Base-by-base conservation (phyloP, 2,329 filamentous ascomycete genomes). In the Ceratocystis smalleyi region DNA sequence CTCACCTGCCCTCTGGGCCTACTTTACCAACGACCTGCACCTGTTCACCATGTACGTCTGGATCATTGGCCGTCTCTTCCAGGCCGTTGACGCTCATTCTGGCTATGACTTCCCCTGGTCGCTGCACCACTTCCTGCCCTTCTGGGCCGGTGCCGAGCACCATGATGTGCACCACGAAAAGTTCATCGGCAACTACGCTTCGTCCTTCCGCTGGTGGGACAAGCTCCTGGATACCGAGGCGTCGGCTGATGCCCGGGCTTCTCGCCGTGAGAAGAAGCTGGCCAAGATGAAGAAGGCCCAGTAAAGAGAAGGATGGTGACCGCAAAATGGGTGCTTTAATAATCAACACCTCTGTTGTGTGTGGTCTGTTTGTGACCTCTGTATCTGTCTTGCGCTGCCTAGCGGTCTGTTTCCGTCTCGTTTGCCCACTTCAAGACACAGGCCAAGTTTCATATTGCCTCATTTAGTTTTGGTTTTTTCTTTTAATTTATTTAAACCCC, bases 131-230 rank as follows among this genome's bases (percentile, higher is more conserved):
- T 88, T 97, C 80, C 78, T 99, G 62, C 94, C 94, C 43, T 91
- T 99, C 83, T 99, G 94, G 94, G 92, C 92, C 64, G 94, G 94
- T 68, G 94, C 94, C 64, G 86, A 95, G 71, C 92, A 97, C 78
- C 94, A 99, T 78, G 94, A 99, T 72, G 79, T 91, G 55, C 94
- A 99, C 78, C 94, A 99, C 78, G 94, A 99, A 80, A 90, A 91
- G 74, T 99, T 99, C 78, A 91, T 99, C 68, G 94, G 94, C 71
- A 99, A 99, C 80, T 99, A 97, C 75, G 81, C 92, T 62, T 96
- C 91, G 73, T 95, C 89, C 80, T 99, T 99, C 84, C 84, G 92
- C 75, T 99, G 94, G 94, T 99, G 94, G 94, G 94, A 99, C 78
- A 95, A 88, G 75, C 75, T 86, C 70, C 81, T 97, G 69, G 91